A percentile compares a stretch with the other conserved stretches of the same genome.
Evolutionary conservation across 2,329 filamentous ascomycete genomes (phyloP).

Genomic region (Hymenoscyphus salicellus): DNA sequence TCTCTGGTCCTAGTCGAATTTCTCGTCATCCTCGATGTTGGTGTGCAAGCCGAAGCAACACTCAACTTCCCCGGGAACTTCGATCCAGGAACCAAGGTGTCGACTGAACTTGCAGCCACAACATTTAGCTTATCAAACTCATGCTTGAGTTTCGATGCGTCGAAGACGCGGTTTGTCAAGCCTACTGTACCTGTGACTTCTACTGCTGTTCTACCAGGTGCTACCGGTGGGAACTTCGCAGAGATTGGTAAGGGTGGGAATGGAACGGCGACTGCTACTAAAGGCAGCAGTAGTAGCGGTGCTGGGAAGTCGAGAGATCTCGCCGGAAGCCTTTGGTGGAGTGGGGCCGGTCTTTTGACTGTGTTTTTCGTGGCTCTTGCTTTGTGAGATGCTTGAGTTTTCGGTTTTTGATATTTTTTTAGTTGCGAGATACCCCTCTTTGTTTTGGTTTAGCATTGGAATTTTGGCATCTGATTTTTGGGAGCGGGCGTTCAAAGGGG

Average conservation of each 20-base stretch:
- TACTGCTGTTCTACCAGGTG: background rate
- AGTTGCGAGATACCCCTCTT: conserved; percentile 7
- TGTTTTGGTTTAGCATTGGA: background rate
- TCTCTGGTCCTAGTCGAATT: conserved; percentile 10
- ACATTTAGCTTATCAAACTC: conserved; percentile 8
- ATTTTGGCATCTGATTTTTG: too few species aligned
- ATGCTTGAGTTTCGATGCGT: conserved; percentile 14
- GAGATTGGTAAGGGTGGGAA: background rate
- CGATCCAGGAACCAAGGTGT: background rate
- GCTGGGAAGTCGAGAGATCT: background rate
- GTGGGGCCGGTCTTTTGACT: conserved; percentile 8
- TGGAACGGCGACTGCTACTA: background rate
- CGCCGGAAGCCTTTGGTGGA: conserved; percentile 9
- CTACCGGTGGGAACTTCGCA: background rate
- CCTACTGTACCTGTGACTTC: conserved; percentile 10
- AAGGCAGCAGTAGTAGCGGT: background rate
- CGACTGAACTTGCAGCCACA: conserved; percentile 5
- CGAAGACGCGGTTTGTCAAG: conserved; percentile 11
- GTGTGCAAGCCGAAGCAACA: conserved; percentile 7
- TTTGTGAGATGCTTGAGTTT: conserved; percentile 7
- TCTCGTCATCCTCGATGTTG: conserved; percentile 4
- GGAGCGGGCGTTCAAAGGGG: too few species aligned
- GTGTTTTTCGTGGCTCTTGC: conserved; percentile 15
- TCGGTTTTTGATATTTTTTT: background rate
- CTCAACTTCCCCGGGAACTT: conserved; percentile 3